Base-by-base conservation (phyloP, 768 basidiomycete species). In the Bullera alba region DNA sequence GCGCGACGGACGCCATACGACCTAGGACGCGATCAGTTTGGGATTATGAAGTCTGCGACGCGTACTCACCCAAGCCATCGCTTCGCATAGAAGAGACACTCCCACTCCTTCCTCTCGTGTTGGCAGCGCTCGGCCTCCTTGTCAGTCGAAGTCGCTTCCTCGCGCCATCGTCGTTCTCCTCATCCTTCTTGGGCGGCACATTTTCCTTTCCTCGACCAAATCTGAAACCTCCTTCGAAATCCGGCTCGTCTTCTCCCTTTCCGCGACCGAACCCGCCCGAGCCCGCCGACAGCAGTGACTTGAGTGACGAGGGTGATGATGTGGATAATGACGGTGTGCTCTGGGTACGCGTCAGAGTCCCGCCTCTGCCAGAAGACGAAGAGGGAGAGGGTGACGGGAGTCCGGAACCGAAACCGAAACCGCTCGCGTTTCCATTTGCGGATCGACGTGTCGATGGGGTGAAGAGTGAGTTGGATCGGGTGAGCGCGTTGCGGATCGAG, bases 161-260 rank as follows among this genome's bases (percentile, higher is more conserved):
- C 21, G 54, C 46, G 28, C 46, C 46, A 48, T 54, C 46, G 42
- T 50, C 50, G 28, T 42, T 44, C 42, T 62, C 56, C 16, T 56
- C 54, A 28, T 64, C 61, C 37, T 58, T 61, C 51, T 57, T 60
- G 3, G 67, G 67, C 5, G 67, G 67, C 10, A 69, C 53, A 46
- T 69, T 69, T 50, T 69, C 67, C 41, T 69, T 69, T 7, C 67
- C 67, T 30, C 53, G 57, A 2, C 63, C 63, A 27, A 55, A 54
- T 25, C 56, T 39, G 35, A 51, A 57, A 5, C 36, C 23, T 7
- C 41, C 44, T 5, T 36, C 12, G 15, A 41, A 48, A 42, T 58
- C 53, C 19, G 50, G 57, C 25, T 42, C 55, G 39, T 60, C 61
- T n/a, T 42, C 54, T 22, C 53, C 58, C 10, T 61, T 60, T 7